Percentiles rank a stretch among this genome's conserved stretches.
Evolutionary conservation across 2,329 filamentous ascomycete species (phyloP).

Genomic region (Xylariaceae sp.): DNA sequence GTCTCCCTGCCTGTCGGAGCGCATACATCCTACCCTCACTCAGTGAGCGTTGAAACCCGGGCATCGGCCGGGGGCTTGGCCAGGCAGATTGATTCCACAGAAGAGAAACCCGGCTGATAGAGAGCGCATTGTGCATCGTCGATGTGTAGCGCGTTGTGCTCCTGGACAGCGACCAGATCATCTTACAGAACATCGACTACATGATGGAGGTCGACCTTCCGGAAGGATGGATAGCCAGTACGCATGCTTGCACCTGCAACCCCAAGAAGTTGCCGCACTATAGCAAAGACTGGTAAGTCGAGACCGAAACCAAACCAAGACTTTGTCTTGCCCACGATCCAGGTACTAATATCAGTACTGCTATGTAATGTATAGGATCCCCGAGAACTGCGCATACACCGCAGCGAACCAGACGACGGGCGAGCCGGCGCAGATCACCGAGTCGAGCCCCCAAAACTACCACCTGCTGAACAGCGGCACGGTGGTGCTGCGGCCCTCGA

Average conservation of each 20-base stretch:
- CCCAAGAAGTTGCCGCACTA: slow-evolving; percentile 29
- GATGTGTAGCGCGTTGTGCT: slow-evolving; percentile 27
- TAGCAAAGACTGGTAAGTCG: slow-evolving; percentile 28
- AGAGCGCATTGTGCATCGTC: slow-evolving; percentile 5
- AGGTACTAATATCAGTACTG: too few relatives aligned
- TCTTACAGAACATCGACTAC: slow-evolving; percentile 30
- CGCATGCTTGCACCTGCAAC: slow-evolving; percentile 31
- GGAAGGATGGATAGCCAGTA: slow-evolving; percentile 30
- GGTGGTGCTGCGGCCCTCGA: slow-evolving; percentile 29
- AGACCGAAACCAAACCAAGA: too few relatives aligned
- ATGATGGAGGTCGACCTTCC: slow-evolving; percentile 30
- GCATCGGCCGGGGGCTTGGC: too few relatives aligned
- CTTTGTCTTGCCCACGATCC: too few relatives aligned
- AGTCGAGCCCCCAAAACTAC: slow-evolving; percentile 27
- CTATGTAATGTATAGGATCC: slow-evolving; percentile 24
- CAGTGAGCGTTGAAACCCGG: too few relatives aligned
- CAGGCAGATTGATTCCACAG: too few relatives aligned
- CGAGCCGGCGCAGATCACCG: slow-evolving; percentile 24
- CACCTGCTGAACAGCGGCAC: slow-evolving; percentile 34
- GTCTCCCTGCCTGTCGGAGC: slow-evolving; percentile 1
- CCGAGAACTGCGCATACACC: slow-evolving; percentile 29
- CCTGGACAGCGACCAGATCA: slow-evolving; percentile 31
- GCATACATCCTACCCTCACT: too few relatives aligned
- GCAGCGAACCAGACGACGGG: slow-evolving; percentile 28
- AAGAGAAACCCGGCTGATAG: slow-evolving; percentile 2